These are phyloP conservation scores for Arabidopsis suecica DNA, from an alignment of 345 rosid species.

Conservation along the genomic window DNA sequence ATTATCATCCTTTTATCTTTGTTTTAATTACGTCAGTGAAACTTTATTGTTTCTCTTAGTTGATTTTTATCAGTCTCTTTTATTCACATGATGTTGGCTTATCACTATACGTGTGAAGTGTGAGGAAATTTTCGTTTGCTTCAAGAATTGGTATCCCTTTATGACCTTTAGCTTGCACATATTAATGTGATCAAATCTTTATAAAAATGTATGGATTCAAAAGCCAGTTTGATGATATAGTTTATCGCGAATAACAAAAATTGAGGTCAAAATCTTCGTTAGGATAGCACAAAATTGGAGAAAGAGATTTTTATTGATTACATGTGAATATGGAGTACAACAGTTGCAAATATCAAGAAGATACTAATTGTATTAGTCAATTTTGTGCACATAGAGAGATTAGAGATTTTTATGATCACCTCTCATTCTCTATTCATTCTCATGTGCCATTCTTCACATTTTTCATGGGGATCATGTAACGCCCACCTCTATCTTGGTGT, in stretches of 20 bases:
- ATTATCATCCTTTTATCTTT: not conserved
- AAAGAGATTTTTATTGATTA: not conserved
- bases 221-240: not conserved
- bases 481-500: too few relatives aligned
- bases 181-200: not conserved
- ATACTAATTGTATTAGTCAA: too few relatives aligned
- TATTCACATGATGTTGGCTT: conserved; percentile 31
- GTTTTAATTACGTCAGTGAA: conserved; percentile 25
- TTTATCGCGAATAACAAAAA: not conserved
- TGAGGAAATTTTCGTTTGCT: conserved; percentile 4
- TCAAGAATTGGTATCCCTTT: not conserved
- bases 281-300: not conserved
- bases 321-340: not conserved
- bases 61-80: conserved; percentile 9
- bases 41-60: conserved; percentile 34
- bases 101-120: not conserved
- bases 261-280: not conserved
- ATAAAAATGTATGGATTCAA: not conserved
- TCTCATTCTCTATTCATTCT: too few relatives aligned
- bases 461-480: too few relatives aligned
- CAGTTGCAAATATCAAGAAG: not conserved
- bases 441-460: too few relatives aligned
- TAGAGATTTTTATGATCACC: too few relatives aligned
- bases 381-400: not conserved
- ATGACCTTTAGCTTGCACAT: not conserved